Base-by-base conservation (phyloP, 345 rosid genomes). In the Rhizophora mangle region DNA sequence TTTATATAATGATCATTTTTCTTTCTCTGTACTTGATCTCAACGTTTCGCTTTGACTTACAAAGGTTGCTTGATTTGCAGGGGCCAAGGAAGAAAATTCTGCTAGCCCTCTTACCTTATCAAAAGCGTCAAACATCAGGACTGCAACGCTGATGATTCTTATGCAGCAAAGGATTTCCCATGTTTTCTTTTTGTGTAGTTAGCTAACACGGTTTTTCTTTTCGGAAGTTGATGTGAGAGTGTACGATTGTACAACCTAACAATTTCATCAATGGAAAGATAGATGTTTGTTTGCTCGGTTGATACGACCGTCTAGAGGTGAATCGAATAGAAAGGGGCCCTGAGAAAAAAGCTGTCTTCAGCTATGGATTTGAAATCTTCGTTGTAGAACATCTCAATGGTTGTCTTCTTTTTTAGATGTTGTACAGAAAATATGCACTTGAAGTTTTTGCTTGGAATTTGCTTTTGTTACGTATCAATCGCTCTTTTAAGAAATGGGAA, bases 61-160 rank as follows among this genome's bases (percentile, higher is more conserved):
- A 22, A 7, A 59, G 51, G 27, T 8, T 65, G 34, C 36, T 29
- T 60, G 49, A 62, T 72, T 67, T 71, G 72, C 83, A 86, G 91
- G 91, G 91, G 21, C 91, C 91, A 15, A 84, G 91, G 79, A 86
- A 80, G 81, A 86, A 84, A 71, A 83, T 86, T 74, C 83, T 82
- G n/a, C 86, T 76, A 20, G 85, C 88, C 36, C 76, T 86, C 51
- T 20, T 63, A 62, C 71, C 82, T 16, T 49, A 20, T 60, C 63
- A 34, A n/a, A 76, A 76, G 65, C 56, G 51, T 56, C 74, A 29
- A 59, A 30, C 62, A 6, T 57, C 21, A 24, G 19, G 52, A 57
- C 4, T 34, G 30, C 71, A 52, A n/a, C 61, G 37, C 22, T 55
- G 29, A 64, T 8, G 47, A 53, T 39, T 31, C 9, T 8, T 26